phyloP scores from a whole-genome alignment of 2,329 filamentous ascomycete genomes.

The Tolypocladium guangdongense region DNA sequence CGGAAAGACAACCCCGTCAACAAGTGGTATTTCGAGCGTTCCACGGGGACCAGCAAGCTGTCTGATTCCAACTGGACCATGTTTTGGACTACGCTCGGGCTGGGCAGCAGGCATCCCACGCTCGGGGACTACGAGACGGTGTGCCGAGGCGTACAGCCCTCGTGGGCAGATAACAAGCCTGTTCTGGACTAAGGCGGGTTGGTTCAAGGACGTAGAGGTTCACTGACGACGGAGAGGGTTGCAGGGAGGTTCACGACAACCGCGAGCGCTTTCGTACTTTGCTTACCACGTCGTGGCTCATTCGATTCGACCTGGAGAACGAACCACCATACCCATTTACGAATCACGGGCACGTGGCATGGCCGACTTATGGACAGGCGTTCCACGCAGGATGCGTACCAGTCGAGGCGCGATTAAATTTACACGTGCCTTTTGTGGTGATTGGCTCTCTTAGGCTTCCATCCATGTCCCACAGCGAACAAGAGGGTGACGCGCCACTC shows the following conservation, averaged over 20 bases:
- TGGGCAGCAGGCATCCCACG: conserved; percentile 41
- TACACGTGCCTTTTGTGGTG: neutral
- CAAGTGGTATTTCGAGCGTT: conserved; percentile 97
- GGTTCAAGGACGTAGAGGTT: neutral
- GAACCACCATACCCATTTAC: neutral
- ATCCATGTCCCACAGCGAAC: neutral
- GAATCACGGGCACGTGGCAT: neutral
- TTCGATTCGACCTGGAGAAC: neutral
- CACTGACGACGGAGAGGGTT: neutral
- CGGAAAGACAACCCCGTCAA: conserved; percentile 90
- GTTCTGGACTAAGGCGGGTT: conserved; percentile 40
- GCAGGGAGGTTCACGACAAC: neutral
- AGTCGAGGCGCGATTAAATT: too few relatives aligned
- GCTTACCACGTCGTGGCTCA: neutral
- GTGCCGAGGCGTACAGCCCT: conserved; percentile 53
- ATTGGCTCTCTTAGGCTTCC: too few relatives aligned
- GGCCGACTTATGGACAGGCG: neutral
- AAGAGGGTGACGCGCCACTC: neutral
- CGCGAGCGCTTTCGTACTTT: neutral
- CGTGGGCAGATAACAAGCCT: conserved; percentile 49
- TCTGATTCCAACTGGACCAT: conserved; percentile 84
- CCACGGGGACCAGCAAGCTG: conserved; percentile 72
- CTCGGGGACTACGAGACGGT: conserved; percentile 64
- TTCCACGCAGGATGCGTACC: neutral
- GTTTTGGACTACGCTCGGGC: conserved; percentile 85